Percentiles rank a stretch among this genome's conserved stretches.
Evolutionary conservation across 2,329 filamentous ascomycete species (phyloP).

Genomic region (Colletotrichum sidae): DNA sequence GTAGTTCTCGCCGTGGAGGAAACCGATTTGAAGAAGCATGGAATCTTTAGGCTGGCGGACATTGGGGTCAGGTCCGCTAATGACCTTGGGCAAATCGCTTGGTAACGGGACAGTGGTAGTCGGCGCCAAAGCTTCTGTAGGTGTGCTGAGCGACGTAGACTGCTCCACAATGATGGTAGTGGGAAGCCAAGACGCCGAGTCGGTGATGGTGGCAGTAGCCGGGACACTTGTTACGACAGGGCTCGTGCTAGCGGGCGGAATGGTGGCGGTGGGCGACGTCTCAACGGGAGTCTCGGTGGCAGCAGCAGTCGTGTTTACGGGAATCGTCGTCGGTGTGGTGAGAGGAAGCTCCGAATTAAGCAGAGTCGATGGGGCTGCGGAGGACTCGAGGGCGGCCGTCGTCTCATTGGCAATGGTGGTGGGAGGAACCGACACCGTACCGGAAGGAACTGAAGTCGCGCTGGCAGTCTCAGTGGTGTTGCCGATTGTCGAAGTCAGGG

Average conservation of each 20-base stretch:
- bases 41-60: constrained; percentile 69
- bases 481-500: constrained; percentile 19
- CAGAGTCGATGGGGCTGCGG: constrained; percentile 10
- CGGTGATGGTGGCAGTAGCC: constrained; percentile 56
- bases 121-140: constrained; percentile 52
- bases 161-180: constrained; percentile 71
- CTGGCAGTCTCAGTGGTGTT: constrained; percentile 23
- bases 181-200: constrained; percentile 63
- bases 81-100: constrained; percentile 77
- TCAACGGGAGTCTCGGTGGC: constrained; percentile 16
- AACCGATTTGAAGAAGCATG: constrained; percentile 85
- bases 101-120: constrained; percentile 68
- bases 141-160: constrained; percentile 55
- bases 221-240: constrained; percentile 52
- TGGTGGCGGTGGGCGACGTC: constrained; percentile 20
- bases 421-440: constrained; percentile 21
- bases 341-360: constrained; percentile 19
- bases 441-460: constrained; percentile 15
- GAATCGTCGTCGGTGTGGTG: constrained; percentile 25
- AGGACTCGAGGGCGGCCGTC: constrained; percentile 5
- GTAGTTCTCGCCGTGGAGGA: constrained; percentile 85
- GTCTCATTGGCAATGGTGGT: constrained; percentile 29
- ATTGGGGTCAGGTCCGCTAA: constrained; percentile 75
- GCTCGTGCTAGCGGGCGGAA: constrained; percentile 24
- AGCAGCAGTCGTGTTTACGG: constrained; percentile 33